Base-by-base conservation (phyloP, 805 yeast genomes). In the Kodamaea hsintzibuensis region DNA sequence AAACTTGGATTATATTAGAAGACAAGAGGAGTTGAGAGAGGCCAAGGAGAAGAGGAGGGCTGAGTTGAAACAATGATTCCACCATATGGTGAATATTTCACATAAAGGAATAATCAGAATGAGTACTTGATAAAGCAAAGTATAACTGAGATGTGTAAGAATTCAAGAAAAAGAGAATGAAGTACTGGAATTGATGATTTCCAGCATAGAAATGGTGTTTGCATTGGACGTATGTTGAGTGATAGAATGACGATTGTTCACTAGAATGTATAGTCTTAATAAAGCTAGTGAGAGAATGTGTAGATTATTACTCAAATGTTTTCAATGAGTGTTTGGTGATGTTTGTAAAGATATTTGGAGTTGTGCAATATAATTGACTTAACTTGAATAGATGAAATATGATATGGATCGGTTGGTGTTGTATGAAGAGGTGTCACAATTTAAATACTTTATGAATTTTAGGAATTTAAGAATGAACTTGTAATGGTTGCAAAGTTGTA, bases 1-100 rank as follows among this genome's bases (percentile, higher is more conserved):
- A 71, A 87, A 87, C 68, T 70, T 85, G 69, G 96, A 90, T 67
- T 89, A 86, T 75, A 80, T 84, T 68, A 82, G 95, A 75, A 82
- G 96, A 72, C 89, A 87, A 55, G 78, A 83, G 66, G 92, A 87
- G 72, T 76, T 88, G 69, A 81, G 83, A 64, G 79, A 78, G 55
- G 72, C 78, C 60, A 85, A 84, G 67, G 80, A 70, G 52, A 59
- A 68, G 55, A 62, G 67, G 65, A 71, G 67, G 60, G 67, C 62
- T 33, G 69, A 64, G 59, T 50, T 50, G 49, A 40, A 42, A 13
- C 25, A 45, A 25, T 45, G 44, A 40, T 40, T 7, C 25, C 19
- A 40, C 17, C 44, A 40, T 4, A 16, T 12, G 12, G 44, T 19
- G 25, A 22, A 22, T 22, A 22, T 22, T 22, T 22, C 25, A 22